These are phyloP conservation scores for Bromus sterilis DNA, from an alignment of 176 grass and related monocot genomes.

Conservation along the genomic window DNA sequence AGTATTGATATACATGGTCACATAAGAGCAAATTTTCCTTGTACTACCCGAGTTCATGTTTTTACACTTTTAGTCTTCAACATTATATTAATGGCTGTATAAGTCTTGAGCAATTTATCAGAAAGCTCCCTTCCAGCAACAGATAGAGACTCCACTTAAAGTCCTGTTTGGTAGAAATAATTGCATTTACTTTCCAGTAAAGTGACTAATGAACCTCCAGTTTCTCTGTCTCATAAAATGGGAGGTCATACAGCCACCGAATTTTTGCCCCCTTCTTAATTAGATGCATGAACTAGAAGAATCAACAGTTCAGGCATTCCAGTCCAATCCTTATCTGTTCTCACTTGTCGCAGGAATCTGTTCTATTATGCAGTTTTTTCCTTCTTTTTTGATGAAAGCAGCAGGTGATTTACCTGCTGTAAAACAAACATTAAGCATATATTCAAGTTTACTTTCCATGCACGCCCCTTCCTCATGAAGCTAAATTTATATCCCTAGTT, in stretches of 20 bases:
- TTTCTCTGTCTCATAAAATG: slow-evolving; percentile 7
- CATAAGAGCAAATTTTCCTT: not conserved
- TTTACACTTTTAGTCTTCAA: not conserved
- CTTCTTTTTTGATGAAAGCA: not conserved
- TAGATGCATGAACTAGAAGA: slow-evolving; percentile 12
- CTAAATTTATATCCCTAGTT: not conserved
- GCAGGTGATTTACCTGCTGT: not conserved
- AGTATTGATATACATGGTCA: not conserved
- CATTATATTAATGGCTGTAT: not conserved
- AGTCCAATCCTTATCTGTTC: not conserved
- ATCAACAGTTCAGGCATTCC: not conserved
- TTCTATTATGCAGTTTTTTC: not conserved
- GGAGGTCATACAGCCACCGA: not conserved
- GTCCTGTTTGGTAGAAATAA: not conserved
- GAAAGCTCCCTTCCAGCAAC: not conserved
- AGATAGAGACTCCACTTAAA: slow-evolving; percentile 14
- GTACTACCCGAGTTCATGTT: not conserved
- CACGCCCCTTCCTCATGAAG: not conserved
- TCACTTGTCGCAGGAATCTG: not conserved
- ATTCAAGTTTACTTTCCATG: not conserved
- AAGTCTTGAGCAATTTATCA: not conserved
- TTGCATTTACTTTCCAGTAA: slow-evolving; percentile 4
- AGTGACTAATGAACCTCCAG: slow-evolving; percentile 1
- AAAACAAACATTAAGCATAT: not conserved
- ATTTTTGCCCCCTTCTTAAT: not conserved